phyloP scores from a whole-genome alignment of 1,284 basidiomycete genomes.

The Naganishia albida region DNA sequence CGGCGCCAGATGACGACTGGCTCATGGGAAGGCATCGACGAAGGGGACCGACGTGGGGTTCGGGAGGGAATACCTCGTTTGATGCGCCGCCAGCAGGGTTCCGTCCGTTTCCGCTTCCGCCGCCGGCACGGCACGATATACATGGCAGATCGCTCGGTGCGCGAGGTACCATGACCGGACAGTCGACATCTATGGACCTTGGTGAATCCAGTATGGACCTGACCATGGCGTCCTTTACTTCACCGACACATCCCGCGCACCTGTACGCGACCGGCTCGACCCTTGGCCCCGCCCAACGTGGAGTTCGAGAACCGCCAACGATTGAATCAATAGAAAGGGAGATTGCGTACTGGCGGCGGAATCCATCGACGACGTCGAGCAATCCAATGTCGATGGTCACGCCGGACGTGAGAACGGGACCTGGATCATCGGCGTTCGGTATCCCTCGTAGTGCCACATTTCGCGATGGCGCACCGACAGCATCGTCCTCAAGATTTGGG shows the following conservation, averaged over 20 bases:
- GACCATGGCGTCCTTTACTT: conserved; percentile 10
- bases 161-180: background rate
- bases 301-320: conserved; percentile 2
- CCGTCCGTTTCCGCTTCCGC: conserved; percentile 20
- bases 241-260: conserved; percentile 9
- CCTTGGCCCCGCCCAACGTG: background rate
- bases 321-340: conserved; percentile 17
- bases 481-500: too few species aligned
- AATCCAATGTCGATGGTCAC: background rate
- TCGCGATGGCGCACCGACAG: background rate
- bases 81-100: background rate
- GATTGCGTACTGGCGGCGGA: conserved; percentile 23
- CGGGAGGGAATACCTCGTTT: conserved; percentile 2
- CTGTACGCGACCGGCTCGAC: background rate
- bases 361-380: background rate
- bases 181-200: background rate
- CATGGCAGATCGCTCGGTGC: background rate
- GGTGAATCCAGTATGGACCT: conserved; percentile 16
- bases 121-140: conserved; percentile 3
- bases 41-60: background rate
- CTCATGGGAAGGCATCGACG: background rate
- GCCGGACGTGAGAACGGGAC: background rate
- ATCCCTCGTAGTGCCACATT: background rate
- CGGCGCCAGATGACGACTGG: background rate
- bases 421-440: background rate